Conservation (phyloP, 2,329 filamentous ascomycete genomes). For the Huntiella omanensis region DNA sequence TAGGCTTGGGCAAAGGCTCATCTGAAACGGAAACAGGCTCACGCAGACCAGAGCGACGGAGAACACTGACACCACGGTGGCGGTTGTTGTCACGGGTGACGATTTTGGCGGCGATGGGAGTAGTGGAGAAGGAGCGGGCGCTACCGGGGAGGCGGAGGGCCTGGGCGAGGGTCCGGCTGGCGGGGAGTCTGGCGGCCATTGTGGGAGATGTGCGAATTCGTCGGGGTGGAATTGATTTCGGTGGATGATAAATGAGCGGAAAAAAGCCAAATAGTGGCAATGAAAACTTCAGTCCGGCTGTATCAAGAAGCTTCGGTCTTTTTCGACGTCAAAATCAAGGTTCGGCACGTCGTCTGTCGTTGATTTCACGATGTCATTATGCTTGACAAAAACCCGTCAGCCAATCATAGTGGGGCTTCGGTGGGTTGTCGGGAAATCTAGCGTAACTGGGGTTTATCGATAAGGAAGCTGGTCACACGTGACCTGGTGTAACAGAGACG, state of each 20-base stretch:
- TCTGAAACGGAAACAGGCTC: constrained; percentile 57
- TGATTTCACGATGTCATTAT: background rate
- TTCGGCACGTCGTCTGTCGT: background rate
- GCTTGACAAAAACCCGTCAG: constrained; percentile 1
- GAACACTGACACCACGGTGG: constrained; percentile 61
- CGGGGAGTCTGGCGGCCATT: background rate
- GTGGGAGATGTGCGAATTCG: background rate
- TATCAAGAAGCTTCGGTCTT: no score
- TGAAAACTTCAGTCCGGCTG: no score
- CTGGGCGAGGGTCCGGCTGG: background rate
- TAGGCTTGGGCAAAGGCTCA: constrained; percentile 54
- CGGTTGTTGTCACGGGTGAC: constrained; percentile 57
- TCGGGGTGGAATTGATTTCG: background rate
- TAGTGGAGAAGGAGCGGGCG: constrained; percentile 31
- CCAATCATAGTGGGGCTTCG: constrained; percentile 2
- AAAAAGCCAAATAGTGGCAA: background rate
- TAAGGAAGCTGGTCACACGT: background rate
- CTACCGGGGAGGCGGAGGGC: background rate
- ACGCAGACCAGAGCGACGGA: constrained; percentile 58
- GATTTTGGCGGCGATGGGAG: constrained; percentile 26
- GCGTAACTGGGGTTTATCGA: background rate
- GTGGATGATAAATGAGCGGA: background rate
- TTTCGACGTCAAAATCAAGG: background rate
- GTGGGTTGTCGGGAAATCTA: background rate
- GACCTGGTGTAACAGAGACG: background rate